Percentiles rank a stretch among this genome's conserved stretches.
Evolutionary conservation across 371 early-diverging fungal species (phyloP).

Genomic region (Smittium culicis): DNA sequence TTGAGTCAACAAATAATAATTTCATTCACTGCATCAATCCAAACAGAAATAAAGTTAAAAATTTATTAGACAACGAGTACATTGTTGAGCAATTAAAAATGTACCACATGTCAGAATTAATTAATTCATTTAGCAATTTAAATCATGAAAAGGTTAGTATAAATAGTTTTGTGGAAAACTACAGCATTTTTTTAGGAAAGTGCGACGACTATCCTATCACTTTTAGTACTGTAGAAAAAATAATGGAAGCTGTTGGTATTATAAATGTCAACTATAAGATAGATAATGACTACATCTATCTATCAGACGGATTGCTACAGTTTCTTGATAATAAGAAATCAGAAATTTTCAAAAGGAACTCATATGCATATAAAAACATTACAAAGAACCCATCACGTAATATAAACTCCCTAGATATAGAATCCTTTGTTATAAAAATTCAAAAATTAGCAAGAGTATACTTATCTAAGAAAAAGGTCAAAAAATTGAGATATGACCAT

Average conservation of each 20-base stretch:
- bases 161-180: background rate
- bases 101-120: background rate
- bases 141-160: background rate
- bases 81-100: background rate
- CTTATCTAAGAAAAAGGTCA: background rate
- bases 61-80: background rate
- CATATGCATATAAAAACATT: slow-evolving; percentile 17
- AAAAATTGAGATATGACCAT: background rate
- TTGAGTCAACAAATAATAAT: slow-evolving; percentile 78
- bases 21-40: slow-evolving; percentile 98
- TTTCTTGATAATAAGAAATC: background rate
- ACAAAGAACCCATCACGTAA: background rate
- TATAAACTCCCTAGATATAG: background rate
- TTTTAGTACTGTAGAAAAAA: background rate
- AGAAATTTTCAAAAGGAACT: slow-evolving; percentile 27
- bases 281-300: background rate
- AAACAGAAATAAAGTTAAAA: slow-evolving; percentile 35
- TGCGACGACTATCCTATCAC: background rate
- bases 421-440: background rate
- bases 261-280: background rate
- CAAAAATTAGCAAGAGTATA: background rate
- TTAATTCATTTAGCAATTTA: background rate
- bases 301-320: background rate
- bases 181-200: background rate
- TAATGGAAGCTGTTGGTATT: background rate